phyloP scores from a whole-genome alignment of 1,284 basidiomycete species.

The Schizophyllum commune region DNA sequence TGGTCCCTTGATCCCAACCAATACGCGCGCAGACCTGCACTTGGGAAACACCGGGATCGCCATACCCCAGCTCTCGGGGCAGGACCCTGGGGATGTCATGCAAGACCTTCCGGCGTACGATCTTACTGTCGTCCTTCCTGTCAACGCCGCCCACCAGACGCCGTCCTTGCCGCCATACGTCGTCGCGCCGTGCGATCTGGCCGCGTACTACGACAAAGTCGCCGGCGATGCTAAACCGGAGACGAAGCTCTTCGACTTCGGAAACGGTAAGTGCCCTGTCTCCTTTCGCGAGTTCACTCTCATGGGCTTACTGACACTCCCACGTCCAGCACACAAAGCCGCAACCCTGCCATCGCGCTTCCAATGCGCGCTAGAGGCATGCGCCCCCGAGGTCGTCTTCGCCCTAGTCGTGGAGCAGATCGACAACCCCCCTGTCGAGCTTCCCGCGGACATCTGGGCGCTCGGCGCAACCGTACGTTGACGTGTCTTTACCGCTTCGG shows the following conservation, averaged over 20 bases:
- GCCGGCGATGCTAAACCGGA: neutral
- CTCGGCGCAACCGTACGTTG: slow-evolving; percentile 7
- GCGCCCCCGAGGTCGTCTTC: slow-evolving; percentile 8
- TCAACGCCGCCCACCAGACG: neutral
- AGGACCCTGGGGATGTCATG: slow-evolving; percentile 10
- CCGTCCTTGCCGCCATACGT: slow-evolving; percentile 2
- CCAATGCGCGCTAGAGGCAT: slow-evolving; percentile 7
- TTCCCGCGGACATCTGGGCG: slow-evolving; percentile 10
- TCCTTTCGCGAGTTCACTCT: neutral
- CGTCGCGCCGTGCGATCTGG: neutral
- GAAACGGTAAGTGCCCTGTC: neutral
- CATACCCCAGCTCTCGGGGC: slow-evolving; percentile 8
- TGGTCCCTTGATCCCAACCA: too few relatives aligned
- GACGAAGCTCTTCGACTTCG: slow-evolving; percentile 1
- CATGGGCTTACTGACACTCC: too few relatives aligned
- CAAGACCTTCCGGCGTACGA: slow-evolving; percentile 7
- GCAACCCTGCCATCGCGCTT: slow-evolving; percentile 3
- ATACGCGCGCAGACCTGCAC: slow-evolving; percentile 7
- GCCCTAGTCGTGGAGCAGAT: slow-evolving; percentile 7
- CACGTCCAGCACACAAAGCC: slow-evolving; percentile 4
- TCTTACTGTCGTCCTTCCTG: slow-evolving; percentile 9
- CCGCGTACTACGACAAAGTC: neutral
- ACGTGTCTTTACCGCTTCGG: neutral
- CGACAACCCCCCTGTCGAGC: slow-evolving; percentile 7
- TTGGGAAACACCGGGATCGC: slow-evolving; percentile 10